Conservation (phyloP, 768 basidiomycete species). For the Collybia sordida region DNA sequence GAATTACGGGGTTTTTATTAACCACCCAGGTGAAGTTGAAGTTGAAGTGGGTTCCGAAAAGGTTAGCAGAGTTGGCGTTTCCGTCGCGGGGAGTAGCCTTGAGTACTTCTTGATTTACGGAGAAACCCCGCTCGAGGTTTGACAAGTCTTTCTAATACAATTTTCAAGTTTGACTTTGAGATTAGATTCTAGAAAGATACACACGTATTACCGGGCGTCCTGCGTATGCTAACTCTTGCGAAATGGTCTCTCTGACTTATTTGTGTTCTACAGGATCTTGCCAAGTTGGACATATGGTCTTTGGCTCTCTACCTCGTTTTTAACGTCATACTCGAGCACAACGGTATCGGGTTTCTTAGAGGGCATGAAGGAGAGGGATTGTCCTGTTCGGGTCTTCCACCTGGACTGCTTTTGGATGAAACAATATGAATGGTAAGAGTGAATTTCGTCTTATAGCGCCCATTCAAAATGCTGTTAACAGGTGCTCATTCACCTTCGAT, state of each 20-base stretch:
- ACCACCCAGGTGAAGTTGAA: conserved; percentile 75
- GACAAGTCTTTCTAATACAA: conserved; percentile 13
- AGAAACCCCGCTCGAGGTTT: conserved; percentile 59
- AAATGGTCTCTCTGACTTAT: conserved; percentile 17
- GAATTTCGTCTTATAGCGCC: background rate
- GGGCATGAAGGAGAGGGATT: conserved; percentile 65
- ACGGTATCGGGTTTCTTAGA: conserved; percentile 71
- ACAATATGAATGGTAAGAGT: conserved; percentile 59
- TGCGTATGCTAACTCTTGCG: conserved; percentile 33
- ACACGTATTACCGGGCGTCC: conserved; percentile 66
- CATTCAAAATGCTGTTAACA: conserved; percentile 25
- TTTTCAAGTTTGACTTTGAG: background rate
- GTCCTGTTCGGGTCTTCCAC: conserved; percentile 71
- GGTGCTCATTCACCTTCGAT: conserved; percentile 78
- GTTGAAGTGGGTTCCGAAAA: conserved; percentile 71
- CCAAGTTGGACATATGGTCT: conserved; percentile 77
- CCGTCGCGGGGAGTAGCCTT: conserved; percentile 59
- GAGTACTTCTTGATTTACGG: conserved; percentile 77
- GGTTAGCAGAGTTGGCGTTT: conserved; percentile 62
- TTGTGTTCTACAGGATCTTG: conserved; percentile 44
- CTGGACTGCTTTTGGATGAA: conserved; percentile 81
- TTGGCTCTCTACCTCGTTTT: conserved; percentile 77
- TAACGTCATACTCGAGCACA: conserved; percentile 65
- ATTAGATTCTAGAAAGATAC: conserved; percentile 57
- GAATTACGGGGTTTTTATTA: conserved; percentile 76